Percentiles rank a stretch among this genome's conserved stretches.
phyloP scores from a whole-genome alignment of 768 basidiomycete species.

The Collybiopsis confluens region DNA sequence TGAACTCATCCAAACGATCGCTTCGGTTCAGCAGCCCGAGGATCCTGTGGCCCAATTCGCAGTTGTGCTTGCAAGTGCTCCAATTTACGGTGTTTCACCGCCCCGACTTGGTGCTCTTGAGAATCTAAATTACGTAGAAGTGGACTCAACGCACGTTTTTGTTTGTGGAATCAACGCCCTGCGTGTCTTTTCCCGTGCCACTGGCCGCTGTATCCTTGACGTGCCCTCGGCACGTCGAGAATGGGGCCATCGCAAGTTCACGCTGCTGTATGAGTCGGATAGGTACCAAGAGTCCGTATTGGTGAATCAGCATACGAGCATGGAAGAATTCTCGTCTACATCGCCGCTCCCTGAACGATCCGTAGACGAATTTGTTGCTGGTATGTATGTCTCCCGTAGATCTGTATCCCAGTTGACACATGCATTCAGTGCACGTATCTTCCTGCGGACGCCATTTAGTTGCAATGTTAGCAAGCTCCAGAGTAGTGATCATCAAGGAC shows the following conservation, averaged over 20 bases:
- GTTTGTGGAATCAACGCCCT: constrained; percentile 47
- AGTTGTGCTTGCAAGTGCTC: neutral
- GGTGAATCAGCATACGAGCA: neutral
- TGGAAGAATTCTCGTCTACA: neutral
- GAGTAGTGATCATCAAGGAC: constrained; percentile 37
- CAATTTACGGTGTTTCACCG: neutral
- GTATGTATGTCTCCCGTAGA: constrained; percentile 22
- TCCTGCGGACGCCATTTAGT: constrained; percentile 45
- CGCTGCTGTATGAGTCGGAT: constrained; percentile 21
- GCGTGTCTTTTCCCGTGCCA: constrained; percentile 49
- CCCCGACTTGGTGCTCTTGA: constrained; percentile 22
- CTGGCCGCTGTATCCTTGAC: constrained; percentile 40
- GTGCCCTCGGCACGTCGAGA: constrained; percentile 31
- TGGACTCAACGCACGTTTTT: constrained; percentile 54
- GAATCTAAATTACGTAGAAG: constrained; percentile 60
- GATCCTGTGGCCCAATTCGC: neutral
- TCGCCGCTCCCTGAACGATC: constrained; percentile 6
- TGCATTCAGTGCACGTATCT: constrained; percentile 39
- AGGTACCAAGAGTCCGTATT: constrained; percentile 2
- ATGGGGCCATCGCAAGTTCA: constrained; percentile 26
- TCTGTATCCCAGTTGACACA: neutral
- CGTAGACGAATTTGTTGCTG: constrained; percentile 45
- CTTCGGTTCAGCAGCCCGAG: constrained; percentile 27
- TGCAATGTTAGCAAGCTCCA: constrained; percentile 31
- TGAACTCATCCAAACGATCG: constrained; percentile 42